Base-by-base conservation (phyloP, 2,329 filamentous ascomycete species). In the Venturia effusa region DNA sequence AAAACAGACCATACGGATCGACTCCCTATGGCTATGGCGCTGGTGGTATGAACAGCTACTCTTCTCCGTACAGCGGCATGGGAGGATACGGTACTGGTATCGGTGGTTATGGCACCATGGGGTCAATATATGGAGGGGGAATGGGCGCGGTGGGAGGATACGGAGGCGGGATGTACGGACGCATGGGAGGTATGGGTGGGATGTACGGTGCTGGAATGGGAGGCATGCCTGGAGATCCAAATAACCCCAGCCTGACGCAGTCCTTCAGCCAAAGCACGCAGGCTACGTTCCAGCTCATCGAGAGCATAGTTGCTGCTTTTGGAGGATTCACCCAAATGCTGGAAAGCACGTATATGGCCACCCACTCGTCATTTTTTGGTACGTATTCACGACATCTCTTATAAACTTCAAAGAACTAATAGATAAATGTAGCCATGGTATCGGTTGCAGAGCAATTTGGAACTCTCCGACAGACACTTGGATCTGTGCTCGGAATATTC, bases 321-420 rank as follows among this genome's bases (percentile, higher is more conserved):
- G 92, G 92, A 24, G 94, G 95, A 0, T 97, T 99, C 73, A 91
- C 95, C 15, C 94, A 99, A 79, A 99, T 99, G 94, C 83, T 99
- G 34, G 94, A 99, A 78, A 97, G 94, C 80, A 97, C 94, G 13
- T 99, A 97, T 71, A 99, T 99, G 95, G 94, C 95, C 37, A 99
- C 94, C 0, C 94, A 99, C 76, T 97, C 92, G 6, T 96, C 91
- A 63, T 99, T 99, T 77, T 99, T 97, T 72, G 92, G 92, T 96
- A 83, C 54, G 61, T 67, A 62, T 24, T 40, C 39, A 45, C 61
- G 7, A 11, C 8, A 8, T 40, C 37, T 32, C 10, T 19, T 13
- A n/a, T 17, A 32, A 32, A 19, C 34, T 15, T 39, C n/a, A 19
- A 10, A n/a, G n/a, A 39, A 19, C 62, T 64, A 37, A 64, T 24